Percentiles rank a stretch among this genome's conserved stretches.
Conservation (phyloP, 2,329 filamentous ascomycete species). For the Hypoxylon sp. region DNA sequence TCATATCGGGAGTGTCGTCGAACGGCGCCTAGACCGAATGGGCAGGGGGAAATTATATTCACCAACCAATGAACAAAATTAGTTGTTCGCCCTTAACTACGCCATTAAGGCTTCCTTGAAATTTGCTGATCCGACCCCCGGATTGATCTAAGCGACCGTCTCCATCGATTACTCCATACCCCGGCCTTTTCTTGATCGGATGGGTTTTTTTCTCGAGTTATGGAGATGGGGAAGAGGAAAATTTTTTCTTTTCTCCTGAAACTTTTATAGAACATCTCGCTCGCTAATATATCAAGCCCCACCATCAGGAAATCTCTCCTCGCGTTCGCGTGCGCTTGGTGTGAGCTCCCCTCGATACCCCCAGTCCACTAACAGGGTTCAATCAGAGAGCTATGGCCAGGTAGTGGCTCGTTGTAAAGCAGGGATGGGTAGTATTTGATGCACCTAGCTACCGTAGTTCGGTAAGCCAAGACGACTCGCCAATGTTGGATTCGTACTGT, state of each 20-base stretch:
- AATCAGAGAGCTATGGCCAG: constrained; percentile 30
- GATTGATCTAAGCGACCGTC: constrained; percentile 25
- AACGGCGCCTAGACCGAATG: constrained; percentile 26
- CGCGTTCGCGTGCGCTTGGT: constrained; percentile 34
- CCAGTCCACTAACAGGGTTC: constrained; percentile 25
- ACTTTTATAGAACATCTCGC: constrained; percentile 19
- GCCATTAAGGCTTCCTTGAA: constrained; percentile 23
- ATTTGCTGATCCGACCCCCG: background rate
- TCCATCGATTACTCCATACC: constrained; percentile 38
- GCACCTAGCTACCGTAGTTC: constrained; percentile 30
- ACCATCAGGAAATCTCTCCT: constrained; percentile 26
- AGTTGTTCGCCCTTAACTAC: constrained; percentile 20
- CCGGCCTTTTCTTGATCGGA: constrained; percentile 26
- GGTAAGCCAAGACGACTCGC: constrained; percentile 36
- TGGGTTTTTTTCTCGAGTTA: constrained; percentile 16
- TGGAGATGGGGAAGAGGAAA: constrained; percentile 31
- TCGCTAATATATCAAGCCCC: constrained; percentile 26
- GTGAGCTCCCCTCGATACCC: constrained; percentile 14
- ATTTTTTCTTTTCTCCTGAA: constrained; percentile 25
- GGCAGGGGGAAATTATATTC: constrained; percentile 12
- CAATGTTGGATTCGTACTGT: constrained; percentile 32
- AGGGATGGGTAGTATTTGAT: constrained; percentile 34
- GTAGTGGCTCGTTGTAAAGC: constrained; percentile 22
- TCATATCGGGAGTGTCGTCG: constrained; percentile 31
- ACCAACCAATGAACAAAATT: constrained; percentile 16